phyloP scores from a whole-genome alignment of 352 stramenopile genomes.

The Pythium myriotylum region DNA sequence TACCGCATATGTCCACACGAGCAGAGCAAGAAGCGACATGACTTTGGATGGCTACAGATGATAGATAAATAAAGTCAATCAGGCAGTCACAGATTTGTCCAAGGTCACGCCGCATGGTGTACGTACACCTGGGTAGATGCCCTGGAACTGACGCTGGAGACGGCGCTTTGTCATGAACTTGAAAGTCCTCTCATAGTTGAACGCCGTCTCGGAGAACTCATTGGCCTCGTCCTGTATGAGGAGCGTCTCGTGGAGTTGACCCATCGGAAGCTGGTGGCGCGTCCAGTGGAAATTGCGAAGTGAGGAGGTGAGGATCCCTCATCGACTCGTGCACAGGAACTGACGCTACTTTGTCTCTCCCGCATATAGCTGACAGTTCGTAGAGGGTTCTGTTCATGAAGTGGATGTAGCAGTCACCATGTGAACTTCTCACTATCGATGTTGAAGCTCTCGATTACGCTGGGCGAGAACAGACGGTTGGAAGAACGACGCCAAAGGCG shows the following conservation, averaged over 20 bases:
- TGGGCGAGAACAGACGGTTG: too few species aligned
- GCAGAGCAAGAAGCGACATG: conserved; percentile 9
- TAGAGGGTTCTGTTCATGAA: too few species aligned
- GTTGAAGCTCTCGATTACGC: too few species aligned
- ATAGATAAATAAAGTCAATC: not conserved
- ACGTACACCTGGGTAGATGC: conserved; percentile 31
- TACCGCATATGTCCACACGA: conserved; percentile 18
- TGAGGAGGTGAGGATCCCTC: too few species aligned
- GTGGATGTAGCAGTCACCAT: too few species aligned
- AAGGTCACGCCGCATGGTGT: not conserved
- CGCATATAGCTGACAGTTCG: too few species aligned
- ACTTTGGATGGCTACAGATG: conserved; percentile 14
- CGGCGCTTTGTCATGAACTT: conserved; percentile 38
- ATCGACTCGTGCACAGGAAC: too few species aligned
- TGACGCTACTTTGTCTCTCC: too few species aligned
- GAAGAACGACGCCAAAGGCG: too few species aligned
- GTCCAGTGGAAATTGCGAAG: not conserved
- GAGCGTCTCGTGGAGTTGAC: not conserved
- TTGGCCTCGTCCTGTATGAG: conserved; percentile 1
- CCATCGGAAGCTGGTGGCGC: not conserved
- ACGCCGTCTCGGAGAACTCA: conserved; percentile 7
- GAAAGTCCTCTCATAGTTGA: conserved; percentile 32
- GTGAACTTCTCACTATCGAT: too few species aligned
- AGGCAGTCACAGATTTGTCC: not conserved
- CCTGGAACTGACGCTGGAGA: conserved; percentile 37